Evolutionary conservation across 2,329 filamentous ascomycete species (phyloP).

Genomic region (Dothiorella sarmentorum): DNA sequence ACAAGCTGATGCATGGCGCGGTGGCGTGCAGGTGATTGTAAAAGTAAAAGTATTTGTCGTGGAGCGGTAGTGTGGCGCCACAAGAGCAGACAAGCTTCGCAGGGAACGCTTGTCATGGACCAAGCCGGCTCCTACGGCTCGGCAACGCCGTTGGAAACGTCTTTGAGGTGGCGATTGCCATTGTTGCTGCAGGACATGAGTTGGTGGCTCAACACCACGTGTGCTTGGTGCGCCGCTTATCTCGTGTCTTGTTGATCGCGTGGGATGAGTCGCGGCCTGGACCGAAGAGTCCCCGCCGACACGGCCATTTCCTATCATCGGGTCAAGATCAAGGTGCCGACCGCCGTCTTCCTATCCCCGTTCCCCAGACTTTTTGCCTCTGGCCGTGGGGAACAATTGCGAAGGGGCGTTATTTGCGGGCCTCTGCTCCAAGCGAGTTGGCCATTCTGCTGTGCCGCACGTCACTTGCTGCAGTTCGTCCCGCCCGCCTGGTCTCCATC

Average conservation of each 20-base stretch:
- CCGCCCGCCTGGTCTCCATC: constrained; percentile 1
- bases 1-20: background rate
- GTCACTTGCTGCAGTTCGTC: too few species aligned
- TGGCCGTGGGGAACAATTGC: too few species aligned
- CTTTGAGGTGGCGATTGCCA: too few species aligned
- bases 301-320: background rate
- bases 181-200: background rate
- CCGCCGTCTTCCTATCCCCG: background rate
- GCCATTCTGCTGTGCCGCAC: too few species aligned
- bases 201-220: background rate
- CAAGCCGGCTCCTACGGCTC: constrained; percentile 1
- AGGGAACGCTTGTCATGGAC: background rate
- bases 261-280: background rate
- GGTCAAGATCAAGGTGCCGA: background rate
- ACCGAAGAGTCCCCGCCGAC: background rate
- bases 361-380: background rate
- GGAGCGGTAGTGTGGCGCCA: background rate
- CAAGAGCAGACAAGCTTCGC: background rate
- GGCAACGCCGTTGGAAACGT: background rate
- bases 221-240: constrained; percentile 6
- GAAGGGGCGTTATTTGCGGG: too few species aligned
- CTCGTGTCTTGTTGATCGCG: background rate
- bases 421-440: too few species aligned
- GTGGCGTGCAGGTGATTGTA: constrained; percentile 8
- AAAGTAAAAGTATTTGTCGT: constrained; percentile 11